A percentile compares a stretch with the other conserved stretches of the same genome.
These are phyloP conservation scores for Alternaria sp. DNA, from an alignment of 2,329 filamentous ascomycete species.

Conservation along the genomic window DNA sequence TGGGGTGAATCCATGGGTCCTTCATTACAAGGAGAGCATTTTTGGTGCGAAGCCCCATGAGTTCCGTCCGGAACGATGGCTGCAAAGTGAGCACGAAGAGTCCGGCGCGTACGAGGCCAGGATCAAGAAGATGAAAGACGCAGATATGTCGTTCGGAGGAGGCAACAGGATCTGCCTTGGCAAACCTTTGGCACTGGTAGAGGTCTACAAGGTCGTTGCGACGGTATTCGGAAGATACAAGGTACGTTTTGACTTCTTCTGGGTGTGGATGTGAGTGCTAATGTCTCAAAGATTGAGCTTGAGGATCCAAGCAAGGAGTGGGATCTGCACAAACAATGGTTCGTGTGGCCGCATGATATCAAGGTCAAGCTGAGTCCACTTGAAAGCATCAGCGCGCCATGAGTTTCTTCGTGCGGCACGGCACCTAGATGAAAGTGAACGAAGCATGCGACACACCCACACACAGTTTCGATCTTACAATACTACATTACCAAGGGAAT, in stretches of 20 bases:
- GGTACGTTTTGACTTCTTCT: slow-evolving; percentile 48
- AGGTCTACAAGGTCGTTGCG: slow-evolving; percentile 57
- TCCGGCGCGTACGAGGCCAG: slow-evolving; percentile 24
- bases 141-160: slow-evolving; percentile 39
- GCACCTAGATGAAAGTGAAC: neutral
- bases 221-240: slow-evolving; percentile 50
- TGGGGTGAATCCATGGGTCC: slow-evolving; percentile 41
- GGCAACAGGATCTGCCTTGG: slow-evolving; percentile 42
- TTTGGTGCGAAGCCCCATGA: slow-evolving; percentile 27
- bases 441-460: neutral
- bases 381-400: slow-evolving; percentile 3
- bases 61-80: slow-evolving; percentile 46
- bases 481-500: neutral
- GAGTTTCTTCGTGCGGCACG: neutral
- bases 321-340: slow-evolving; percentile 52
- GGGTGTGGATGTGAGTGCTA: neutral
- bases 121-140: slow-evolving; percentile 43
- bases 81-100: slow-evolving; percentile 20
- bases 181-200: slow-evolving; percentile 34
- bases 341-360: slow-evolving; percentile 48
- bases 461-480: neutral
- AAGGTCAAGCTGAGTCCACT: slow-evolving; percentile 31
- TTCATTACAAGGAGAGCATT: slow-evolving; percentile 27
- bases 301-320: slow-evolving; percentile 47
- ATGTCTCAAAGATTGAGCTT: slow-evolving; percentile 41